A percentile compares a stretch with the other conserved stretches of the same genome.
phyloP scores from a whole-genome alignment of 2,329 filamentous ascomycete species.

The Penicillium sp. region DNA sequence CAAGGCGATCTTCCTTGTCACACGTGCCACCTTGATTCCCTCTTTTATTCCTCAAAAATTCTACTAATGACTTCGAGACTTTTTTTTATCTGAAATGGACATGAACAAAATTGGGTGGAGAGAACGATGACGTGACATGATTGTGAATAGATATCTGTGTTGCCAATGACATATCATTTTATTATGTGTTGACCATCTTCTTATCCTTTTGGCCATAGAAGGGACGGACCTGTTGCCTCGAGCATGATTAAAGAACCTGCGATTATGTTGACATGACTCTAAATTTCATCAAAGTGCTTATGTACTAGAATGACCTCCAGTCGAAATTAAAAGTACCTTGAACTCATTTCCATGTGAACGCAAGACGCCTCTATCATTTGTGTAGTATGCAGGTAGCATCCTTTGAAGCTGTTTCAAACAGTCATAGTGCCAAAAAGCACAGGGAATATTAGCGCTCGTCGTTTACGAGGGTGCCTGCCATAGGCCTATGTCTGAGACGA shows the following conservation, averaged over 20 bases:
- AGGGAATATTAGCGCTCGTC: no score
- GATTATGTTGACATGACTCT: background rate
- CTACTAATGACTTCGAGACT: conserved; percentile 8
- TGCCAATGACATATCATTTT: background rate
- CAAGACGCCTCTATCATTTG: no score
- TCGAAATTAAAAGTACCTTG: background rate
- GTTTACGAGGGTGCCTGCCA: no score
- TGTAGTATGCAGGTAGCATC: no score
- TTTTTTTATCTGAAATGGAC: conserved; percentile 13
- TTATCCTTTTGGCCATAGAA: background rate
- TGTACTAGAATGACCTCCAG: background rate
- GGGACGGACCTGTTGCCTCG: background rate
- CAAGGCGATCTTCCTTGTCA: background rate
- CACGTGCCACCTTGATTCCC: background rate
- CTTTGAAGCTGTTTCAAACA: no score
- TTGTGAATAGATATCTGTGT: conserved; percentile 6
- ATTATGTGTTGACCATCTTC: background rate
- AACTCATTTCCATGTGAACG: no score
- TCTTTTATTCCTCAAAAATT: background rate
- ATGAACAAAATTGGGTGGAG: conserved; percentile 9
- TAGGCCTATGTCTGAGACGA: background rate
- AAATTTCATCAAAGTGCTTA: background rate
- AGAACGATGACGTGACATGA: conserved; percentile 5
- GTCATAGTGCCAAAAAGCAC: no score
- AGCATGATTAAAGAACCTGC: background rate